Conservation (phyloP, 257 asterid species). For the Capsicum chinense region DNA sequence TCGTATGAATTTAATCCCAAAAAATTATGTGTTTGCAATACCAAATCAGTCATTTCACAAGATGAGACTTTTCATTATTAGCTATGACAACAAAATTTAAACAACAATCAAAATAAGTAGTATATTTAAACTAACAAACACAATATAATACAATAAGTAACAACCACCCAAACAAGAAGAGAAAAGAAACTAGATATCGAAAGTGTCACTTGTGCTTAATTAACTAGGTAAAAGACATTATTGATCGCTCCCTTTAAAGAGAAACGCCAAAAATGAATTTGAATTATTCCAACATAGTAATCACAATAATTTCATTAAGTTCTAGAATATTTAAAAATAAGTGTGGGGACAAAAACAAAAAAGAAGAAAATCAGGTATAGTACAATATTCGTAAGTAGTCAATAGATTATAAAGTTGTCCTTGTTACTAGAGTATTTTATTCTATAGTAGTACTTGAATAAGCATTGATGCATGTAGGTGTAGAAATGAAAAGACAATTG, state of each 20-base stretch:
- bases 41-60: no score
- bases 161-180: neutral
- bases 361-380: neutral
- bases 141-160: no score
- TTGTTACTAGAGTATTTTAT: neutral
- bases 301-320: neutral
- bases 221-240: neutral
- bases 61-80: no score
- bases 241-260: neutral
- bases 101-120: no score
- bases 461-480: neutral
- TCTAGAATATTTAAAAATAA: neutral
- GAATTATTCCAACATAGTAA: neutral
- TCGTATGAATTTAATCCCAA: no score
- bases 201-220: neutral
- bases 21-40: no score
- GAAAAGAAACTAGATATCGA: neutral
- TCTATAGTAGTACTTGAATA: neutral
- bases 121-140: no score
- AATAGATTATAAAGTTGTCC: neutral
- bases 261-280: neutral
- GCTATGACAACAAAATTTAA: no score
- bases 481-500: conserved; percentile 7
- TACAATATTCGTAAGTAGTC: neutral
- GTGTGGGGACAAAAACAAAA: no score